Evolutionary conservation across 139 green algal species (phyloP).

Genomic region (Coelastrella sp.): DNA sequence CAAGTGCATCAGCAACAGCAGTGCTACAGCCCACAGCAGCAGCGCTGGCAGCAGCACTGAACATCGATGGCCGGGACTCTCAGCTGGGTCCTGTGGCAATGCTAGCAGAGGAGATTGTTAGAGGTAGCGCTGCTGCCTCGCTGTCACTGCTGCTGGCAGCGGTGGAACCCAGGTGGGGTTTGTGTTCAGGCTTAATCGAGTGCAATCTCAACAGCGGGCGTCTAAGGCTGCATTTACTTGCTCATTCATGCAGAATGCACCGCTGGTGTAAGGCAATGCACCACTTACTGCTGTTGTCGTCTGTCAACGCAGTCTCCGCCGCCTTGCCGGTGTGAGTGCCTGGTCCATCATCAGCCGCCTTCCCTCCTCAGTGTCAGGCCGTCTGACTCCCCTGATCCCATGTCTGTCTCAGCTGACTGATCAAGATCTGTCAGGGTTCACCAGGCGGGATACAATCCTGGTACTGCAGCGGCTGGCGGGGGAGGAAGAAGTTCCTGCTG

Average conservation of each 20-base stretch:
- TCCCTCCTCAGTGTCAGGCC: neutral
- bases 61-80: neutral
- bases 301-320: constrained; percentile 17
- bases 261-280: too few species aligned
- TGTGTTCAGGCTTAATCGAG: neutral
- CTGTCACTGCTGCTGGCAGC: constrained; percentile 73
- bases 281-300: neutral
- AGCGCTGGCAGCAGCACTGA: constrained; percentile 58
- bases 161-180: constrained; percentile 64
- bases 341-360: constrained; percentile 42
- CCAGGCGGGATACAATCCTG: constrained; percentile 5
- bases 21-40: constrained; percentile 68
- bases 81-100: constrained; percentile 42
- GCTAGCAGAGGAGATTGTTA: constrained; percentile 73
- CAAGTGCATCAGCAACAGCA: constrained; percentile 52
- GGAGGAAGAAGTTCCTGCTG: constrained; percentile 77
- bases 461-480: constrained; percentile 51
- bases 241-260: too few species aligned
- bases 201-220: too few species aligned
- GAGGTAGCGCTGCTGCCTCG: constrained; percentile 66
- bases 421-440: neutral
- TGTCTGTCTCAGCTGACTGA: constrained; percentile 22
- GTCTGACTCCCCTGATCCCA: constrained; percentile 11
- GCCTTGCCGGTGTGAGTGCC: constrained; percentile 26
- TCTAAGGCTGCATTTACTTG: too few species aligned